Base-by-base conservation (phyloP, 345 rosid genomes). In the Bruguiera gymnorhiza region DNA sequence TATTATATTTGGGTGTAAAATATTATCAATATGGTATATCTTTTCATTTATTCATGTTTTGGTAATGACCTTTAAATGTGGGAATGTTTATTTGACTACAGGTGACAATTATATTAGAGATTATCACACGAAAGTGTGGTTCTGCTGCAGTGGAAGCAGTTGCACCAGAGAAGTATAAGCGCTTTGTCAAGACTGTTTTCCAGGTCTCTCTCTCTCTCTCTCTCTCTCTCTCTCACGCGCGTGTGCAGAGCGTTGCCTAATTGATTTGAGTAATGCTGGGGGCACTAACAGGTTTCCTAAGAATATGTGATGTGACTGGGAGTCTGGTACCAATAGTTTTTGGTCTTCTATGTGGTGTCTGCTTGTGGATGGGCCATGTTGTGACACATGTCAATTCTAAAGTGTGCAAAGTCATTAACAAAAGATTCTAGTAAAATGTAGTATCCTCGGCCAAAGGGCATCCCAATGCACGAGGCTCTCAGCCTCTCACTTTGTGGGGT, bases 81-180 rank as follows among this genome's bases (percentile, higher is more conserved):
- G 66, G 32, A 21, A 10, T 59, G 31, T 57, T 68, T 58, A 18
- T 39, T 46, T 72, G 58, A 68, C 58, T 66, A 20, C 73, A 94
- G 98, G 97, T 95, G 43, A 87, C 88, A 31, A 74, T 90, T 75
- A 92, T 95, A 71, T 79, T 92, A 78, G 99, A 95, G 83, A 92
- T 95, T 57, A 67, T 88, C 81, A 76, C 83, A 31, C 82, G 97
- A 81, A 95, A 92, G 76, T 95, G 99, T 65, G 93, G 99, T 73
- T 79, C 81, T 68, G 82, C 86, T 55, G 86, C 92, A 34, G 87
- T 95, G 70, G 82, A 85, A 66, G 71, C 62, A 5, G 85, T 83
- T 67, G 78, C 90, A 29, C 97, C 97, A 3, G 91, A 88, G 62
- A 88, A 87, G 77, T 86, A 92, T 77, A 87, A 80, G 84, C 73